phyloP scores from a whole-genome alignment of 1,139 yeast species.

The Nakaseomyces kungkrabaensis region DNA sequence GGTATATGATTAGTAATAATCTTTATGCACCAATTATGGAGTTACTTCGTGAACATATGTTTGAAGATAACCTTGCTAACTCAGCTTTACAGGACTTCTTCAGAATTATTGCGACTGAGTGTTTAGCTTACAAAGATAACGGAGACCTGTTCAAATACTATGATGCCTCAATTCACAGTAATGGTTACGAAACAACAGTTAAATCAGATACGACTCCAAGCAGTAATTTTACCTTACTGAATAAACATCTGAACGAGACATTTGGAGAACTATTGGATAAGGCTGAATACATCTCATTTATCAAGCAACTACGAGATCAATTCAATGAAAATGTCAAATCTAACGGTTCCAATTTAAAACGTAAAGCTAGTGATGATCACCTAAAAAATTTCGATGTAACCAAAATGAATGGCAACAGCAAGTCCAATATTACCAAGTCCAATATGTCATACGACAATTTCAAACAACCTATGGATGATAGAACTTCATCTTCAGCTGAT shows the following conservation, averaged over 20 bases:
- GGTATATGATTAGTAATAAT: conserved; percentile 47
- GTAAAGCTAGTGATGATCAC: background rate
- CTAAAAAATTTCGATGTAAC: background rate
- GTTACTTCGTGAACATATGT: conserved; percentile 41
- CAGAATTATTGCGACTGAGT: conserved; percentile 37
- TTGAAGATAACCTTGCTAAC: conserved; percentile 54
- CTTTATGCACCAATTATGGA: conserved; percentile 44
- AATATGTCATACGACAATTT: background rate
- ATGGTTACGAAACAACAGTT: background rate
- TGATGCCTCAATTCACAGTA: background rate
- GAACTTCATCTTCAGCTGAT: background rate
- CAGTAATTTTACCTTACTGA: conserved; percentile 39
- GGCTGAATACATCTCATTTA: conserved; percentile 29
- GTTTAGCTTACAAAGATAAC: conserved; percentile 16
- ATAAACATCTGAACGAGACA: conserved; percentile 40
- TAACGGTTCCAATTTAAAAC: background rate
- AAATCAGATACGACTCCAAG: conserved; percentile 7
- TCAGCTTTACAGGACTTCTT: conserved; percentile 71
- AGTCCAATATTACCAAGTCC: background rate
- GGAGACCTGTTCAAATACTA: background rate
- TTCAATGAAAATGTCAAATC: conserved; percentile 2
- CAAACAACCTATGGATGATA: background rate
- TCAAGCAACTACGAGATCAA: conserved; percentile 25
- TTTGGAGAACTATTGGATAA: conserved; percentile 35
- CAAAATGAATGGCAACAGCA: background rate